Conservation (phyloP, 2,329 filamentous ascomycete genomes). For the Phialophora tarda region DNA sequence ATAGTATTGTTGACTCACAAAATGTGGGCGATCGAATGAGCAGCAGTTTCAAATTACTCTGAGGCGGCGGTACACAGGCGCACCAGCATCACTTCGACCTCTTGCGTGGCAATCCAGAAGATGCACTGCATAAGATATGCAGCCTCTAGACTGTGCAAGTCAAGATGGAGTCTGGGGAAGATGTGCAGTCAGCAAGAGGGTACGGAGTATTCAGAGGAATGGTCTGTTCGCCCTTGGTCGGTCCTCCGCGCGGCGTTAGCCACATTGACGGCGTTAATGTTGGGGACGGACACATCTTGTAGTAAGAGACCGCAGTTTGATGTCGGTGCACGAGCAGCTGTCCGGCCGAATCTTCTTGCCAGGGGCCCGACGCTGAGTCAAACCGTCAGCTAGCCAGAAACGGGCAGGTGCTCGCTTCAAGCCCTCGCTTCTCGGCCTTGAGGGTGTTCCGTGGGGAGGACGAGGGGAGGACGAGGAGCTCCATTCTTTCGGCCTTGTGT, state of each 20-base stretch:
- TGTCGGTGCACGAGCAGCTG: neutral
- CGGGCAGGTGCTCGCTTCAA: neutral
- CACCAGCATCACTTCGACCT: neutral
- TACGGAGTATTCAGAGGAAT: neutral
- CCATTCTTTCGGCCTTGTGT: neutral
- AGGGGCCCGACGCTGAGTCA: neutral
- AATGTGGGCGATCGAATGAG: neutral
- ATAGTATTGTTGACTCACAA: neutral
- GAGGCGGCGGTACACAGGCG: neutral
- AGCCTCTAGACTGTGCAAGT: no score
- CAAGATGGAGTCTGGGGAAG: neutral
- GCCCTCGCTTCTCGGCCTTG: neutral
- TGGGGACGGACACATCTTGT: neutral
- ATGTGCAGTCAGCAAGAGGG: neutral
- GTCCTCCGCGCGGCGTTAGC: neutral
- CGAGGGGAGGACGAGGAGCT: neutral
- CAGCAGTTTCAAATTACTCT: neutral
- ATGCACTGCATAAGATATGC: neutral
- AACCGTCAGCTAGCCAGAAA: neutral
- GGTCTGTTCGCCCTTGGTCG: neutral
- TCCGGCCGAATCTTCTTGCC: neutral
- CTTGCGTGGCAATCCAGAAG: neutral
- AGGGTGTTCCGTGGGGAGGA: constrained; percentile 5
- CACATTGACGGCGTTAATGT: neutral
- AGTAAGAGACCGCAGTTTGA: no score